Conservation (phyloP, 23 red algal genomes). For the Chondrus crispus region DNA sequence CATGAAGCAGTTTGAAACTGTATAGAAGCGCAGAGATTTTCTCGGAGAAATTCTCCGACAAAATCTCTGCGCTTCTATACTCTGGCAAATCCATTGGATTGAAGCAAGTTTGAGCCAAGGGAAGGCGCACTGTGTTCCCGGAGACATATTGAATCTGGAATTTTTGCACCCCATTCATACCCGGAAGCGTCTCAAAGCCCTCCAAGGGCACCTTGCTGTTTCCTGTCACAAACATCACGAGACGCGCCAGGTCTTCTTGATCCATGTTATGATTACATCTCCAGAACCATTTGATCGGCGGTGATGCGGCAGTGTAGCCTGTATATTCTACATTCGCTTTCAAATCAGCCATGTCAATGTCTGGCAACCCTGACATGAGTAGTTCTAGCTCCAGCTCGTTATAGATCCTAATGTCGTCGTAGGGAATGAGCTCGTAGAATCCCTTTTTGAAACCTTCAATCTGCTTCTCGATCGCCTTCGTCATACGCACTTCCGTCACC, state of each 20-base stretch:
- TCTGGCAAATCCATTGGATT: slow-evolving; percentile 98
- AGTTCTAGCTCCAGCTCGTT: slow-evolving; percentile 97
- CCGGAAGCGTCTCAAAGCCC: slow-evolving; percentile 86
- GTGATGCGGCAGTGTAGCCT: slow-evolving; percentile 75
- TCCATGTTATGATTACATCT: slow-evolving; percentile 77
- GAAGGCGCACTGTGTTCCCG: slow-evolving; percentile 80
- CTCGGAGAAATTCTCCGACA: no score
- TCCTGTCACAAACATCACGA: slow-evolving; percentile 99
- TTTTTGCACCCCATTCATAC: slow-evolving; percentile 96
- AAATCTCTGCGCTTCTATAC: slow-evolving; percentile 72
- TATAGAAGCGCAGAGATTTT: no score
- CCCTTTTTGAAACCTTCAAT: slow-evolving; percentile 88
- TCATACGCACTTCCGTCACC: slow-evolving; percentile 93
- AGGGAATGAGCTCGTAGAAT: slow-evolving; percentile 91
- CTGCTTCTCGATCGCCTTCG: slow-evolving; percentile 89
- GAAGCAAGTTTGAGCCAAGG: slow-evolving; percentile 97
- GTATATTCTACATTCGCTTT: slow-evolving; percentile 92
- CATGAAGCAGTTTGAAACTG: slow-evolving; percentile 81
- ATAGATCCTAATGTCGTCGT: slow-evolving; percentile 72
- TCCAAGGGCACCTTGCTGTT: slow-evolving; percentile 96
- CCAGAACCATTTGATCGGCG: slow-evolving; percentile 99
- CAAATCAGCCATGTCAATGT: slow-evolving; percentile 95
- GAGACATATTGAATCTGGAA: slow-evolving; percentile 95
- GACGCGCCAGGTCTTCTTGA: slow-evolving; percentile 87
- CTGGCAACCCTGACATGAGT: slow-evolving; percentile 88